Base-by-base conservation (phyloP, 2,329 filamentous ascomycete species). In the Leptosphaerulina australis region DNA sequence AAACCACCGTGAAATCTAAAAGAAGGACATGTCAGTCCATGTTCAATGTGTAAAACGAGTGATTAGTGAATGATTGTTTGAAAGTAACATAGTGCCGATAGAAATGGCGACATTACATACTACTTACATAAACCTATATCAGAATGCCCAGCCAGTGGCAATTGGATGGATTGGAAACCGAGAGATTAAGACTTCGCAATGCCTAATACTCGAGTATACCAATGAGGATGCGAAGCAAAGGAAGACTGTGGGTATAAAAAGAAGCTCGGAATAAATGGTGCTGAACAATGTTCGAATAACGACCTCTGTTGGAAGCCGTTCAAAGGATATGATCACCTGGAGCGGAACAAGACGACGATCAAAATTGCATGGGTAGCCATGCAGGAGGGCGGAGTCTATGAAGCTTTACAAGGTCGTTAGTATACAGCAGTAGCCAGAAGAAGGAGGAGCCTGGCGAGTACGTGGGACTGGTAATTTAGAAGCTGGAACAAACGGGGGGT, bases 1-100 rank as follows among this genome's bases (percentile, higher is more conserved):
- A 50, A 75, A 59, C 73, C 73, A 75, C 70, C 74, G 72, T 53
- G 75, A 72, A 52, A 75, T 59, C 72, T 71, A 75, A 61, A 74
- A 57, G 56, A 71, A 72, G 55, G 71, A 59, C 71, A 74, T 75
- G 62, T 75, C 64, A 75, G 72, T 59, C 65, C 68, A 74, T 73
- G 52, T 60, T 69, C 62, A 35, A 56, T 30, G 39, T 50, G 41
- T 38, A 43, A 56, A 62, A 54, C 38, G 52, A 58, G 29, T 44
- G 50, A 46, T 45, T 52, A 50, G 33, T 58, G 58, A 62, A 55
- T 54, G 55, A 60, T 52, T 50, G 60, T 59, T 52, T 55, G 56
- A 39, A 53, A 22, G 29, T 44, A 20, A 55, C 45, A 52, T 37
- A 40, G 30, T 37, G 37, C 37, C 29, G 35, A 40, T 39, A 38